Evolutionary conservation across 305 asterid genomes (phyloP), one percentile per base, ranked within the genome.

Genomic region (Ilex paraguariensis): DNA sequence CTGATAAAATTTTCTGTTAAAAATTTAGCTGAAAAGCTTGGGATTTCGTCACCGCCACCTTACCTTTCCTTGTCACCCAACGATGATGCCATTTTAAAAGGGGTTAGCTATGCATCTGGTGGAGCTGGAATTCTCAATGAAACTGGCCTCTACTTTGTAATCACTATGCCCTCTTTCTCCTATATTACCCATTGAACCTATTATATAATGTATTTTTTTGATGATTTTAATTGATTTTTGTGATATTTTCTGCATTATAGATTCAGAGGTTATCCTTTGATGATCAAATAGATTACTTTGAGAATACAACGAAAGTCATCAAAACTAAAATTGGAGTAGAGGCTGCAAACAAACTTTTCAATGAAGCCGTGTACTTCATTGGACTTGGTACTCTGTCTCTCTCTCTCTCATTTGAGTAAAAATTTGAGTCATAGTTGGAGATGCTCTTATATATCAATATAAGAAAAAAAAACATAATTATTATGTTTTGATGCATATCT

Each of bases 91-190:
- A 59, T 86, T 60, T 66, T 86, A 31, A 79, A 79, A 80, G 96
- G 96, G 3, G 95, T 82, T 55, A 88, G 84, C 64, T 88, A 86
- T 63, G 96, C 96, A 12, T 88, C 96, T 30, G 96, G 96, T 64
- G 96, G 96, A 63, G 91, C 96, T 56, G 96, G 96, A 54, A 86
- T 88, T 58, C 94, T 88, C 56, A 88, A 85, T 51, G 87, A 85
- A 12, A 85, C 96, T 0, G 95, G 96, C 42, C 76, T 82, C 42
- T 89, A 86, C 85, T 89, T 86, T 65, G 96, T 87, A 85, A 72
- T 16, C 42, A 36, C 42, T 4, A 36, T 21, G 28, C 28, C 28
- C 28, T 21, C 28, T 21, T 21, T 21, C 28, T 21, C 28, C 28
- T 21, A 21, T 21, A 21, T 21, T 21, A 21, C 28, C 28, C 28